These are phyloP conservation scores for Hemileccinum rubropunctum DNA, from an alignment of 768 basidiomycete species.

Conservation along the genomic window DNA sequence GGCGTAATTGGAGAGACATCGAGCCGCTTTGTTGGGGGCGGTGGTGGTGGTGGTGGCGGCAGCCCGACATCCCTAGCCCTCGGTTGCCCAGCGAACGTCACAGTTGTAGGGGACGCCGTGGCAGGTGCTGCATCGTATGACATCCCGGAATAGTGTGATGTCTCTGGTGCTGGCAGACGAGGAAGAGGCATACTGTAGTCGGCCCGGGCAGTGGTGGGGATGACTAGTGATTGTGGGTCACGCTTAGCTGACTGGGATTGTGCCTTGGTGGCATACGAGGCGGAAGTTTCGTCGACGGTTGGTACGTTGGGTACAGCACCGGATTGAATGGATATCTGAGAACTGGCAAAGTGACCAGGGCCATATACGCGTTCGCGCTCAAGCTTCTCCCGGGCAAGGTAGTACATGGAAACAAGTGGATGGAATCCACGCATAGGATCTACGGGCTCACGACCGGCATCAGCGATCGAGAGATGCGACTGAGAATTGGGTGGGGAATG, in stretches of 20 bases:
- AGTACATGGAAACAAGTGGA: conserved; percentile 95
- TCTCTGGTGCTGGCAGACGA: conserved; percentile 75
- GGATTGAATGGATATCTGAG: conserved; percentile 66
- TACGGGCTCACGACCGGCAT: conserved; percentile 47
- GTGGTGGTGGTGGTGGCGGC: conserved; percentile 34
- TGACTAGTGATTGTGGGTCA: conserved; percentile 23
- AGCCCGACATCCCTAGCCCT: conserved; percentile 63
- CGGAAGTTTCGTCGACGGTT: conserved; percentile 18
- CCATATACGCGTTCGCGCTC: conserved; percentile 95
- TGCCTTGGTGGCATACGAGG: conserved; percentile 25
- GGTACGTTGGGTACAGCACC: conserved; percentile 18
- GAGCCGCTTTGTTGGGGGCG: conserved; percentile 25
- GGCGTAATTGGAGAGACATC: conserved; percentile 25
- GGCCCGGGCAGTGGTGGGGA: conserved; percentile 41
- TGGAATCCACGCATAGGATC: conserved; percentile 95
- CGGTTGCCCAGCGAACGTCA: conserved; percentile 58
- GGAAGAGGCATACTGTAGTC: conserved; percentile 86
- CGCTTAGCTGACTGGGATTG: conserved; percentile 33
- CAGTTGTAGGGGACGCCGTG: conserved; percentile 55
- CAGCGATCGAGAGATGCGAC: conserved; percentile 50
- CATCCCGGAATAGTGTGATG: conserved; percentile 77
- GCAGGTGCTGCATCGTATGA: conserved; percentile 62
- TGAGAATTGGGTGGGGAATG: conserved; percentile 62
- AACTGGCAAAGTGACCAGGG: conserved; percentile 89
- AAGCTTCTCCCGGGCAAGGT: conserved; percentile 91